phyloP scores from a whole-genome alignment of 2,329 filamentous ascomycete genomes.

The Annulohypoxylon truncatum region DNA sequence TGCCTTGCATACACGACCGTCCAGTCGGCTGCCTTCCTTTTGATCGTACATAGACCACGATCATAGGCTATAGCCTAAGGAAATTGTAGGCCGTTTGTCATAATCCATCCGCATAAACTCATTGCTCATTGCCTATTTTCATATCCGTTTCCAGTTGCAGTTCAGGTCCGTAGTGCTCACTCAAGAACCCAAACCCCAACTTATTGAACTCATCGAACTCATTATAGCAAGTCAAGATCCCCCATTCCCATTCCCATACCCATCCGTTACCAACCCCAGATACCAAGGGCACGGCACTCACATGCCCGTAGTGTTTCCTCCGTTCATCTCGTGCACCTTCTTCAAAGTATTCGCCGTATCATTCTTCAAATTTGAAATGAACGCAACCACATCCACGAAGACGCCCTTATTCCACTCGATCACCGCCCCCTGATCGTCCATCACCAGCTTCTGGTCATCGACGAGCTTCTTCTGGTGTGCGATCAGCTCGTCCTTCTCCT shows the following conservation, averaged over 20 bases:
- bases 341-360: background rate
- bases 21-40: background rate
- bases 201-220: background rate
- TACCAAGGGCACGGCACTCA: slow-evolving; percentile 1
- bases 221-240: background rate
- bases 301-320: background rate
- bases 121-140: background rate
- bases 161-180: background rate
- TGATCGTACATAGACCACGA: background rate
- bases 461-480: background rate
- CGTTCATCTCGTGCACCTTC: background rate
- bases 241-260: too few relatives aligned
- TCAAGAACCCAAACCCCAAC: background rate
- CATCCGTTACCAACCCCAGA: background rate
- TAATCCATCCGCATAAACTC: background rate
- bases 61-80: background rate
- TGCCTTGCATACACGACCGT: background rate
- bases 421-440: background rate
- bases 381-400: background rate
- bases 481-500: background rate
- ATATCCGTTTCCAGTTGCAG: background rate
- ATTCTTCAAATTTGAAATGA: background rate
- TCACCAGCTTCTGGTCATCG: background rate
- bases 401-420: background rate
- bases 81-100: background rate